A percentile compares a stretch with the other conserved stretches of the same genome.
These are phyloP conservation scores for Phytophthora tubulina DNA, from an alignment of 352 stramenopile species.

Conservation along the genomic window DNA sequence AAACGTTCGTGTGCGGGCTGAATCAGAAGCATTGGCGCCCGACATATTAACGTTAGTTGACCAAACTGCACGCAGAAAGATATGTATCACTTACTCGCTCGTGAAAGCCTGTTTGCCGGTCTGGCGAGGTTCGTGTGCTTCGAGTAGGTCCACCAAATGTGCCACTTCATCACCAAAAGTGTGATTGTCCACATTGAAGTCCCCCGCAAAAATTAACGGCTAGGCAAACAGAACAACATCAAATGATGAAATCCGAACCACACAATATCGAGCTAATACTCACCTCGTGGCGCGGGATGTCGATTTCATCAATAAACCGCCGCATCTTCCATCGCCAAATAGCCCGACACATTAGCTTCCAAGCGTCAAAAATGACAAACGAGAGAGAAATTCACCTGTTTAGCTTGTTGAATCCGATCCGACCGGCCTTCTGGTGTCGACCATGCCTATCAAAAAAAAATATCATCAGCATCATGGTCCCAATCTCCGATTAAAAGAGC, in stretches of 20 bases:
- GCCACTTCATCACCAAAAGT: conserved; percentile 78
- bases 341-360: not conserved
- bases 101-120: conserved; percentile 75
- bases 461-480: not conserved
- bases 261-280: not conserved
- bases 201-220: conserved; percentile 82
- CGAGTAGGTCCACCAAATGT: conserved; percentile 65
- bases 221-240: conserved; percentile 26
- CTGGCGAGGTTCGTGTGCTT: conserved; percentile 52
- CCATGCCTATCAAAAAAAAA: conserved; percentile 57
- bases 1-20: conserved; percentile 79
- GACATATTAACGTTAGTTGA: not conserved
- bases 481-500: not conserved
- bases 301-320: conserved; percentile 65
- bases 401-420: conserved; percentile 74
- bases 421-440: conserved; percentile 69
- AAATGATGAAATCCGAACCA: not conserved
- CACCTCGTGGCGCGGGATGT: conserved; percentile 78
- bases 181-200: conserved; percentile 90
- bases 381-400: conserved; percentile 49
- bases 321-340: conserved; percentile 51
- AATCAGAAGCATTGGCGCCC: not conserved
- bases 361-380: not conserved
- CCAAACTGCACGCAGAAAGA: not conserved
- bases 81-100: conserved; percentile 68